phyloP scores from a whole-genome alignment of 768 basidiomycete species.

The Suillus hirtellus region DNA sequence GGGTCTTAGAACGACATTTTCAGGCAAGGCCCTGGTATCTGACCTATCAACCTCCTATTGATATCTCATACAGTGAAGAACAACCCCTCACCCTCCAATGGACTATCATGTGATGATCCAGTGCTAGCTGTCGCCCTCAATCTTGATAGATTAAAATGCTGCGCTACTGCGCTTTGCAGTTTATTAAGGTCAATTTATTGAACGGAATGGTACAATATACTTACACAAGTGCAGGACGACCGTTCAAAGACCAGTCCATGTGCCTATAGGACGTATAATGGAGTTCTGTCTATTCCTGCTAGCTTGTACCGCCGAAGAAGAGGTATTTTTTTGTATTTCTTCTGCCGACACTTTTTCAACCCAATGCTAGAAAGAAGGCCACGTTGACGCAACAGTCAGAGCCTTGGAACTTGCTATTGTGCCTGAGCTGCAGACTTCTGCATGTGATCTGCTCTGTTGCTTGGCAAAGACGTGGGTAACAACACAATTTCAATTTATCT shows the following conservation, averaged over 20 bases:
- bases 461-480: constrained; percentile 49
- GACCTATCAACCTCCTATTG: not conserved
- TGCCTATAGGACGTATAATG: constrained; percentile 67
- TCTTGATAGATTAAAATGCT: constrained; percentile 60
- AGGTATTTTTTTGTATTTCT: constrained; percentile 38
- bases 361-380: constrained; percentile 30
- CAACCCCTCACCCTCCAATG: constrained; percentile 15
- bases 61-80: constrained; percentile 17
- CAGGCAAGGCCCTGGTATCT: constrained; percentile 15
- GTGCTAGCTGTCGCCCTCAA: constrained; percentile 52
- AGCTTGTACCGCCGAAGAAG: constrained; percentile 47
- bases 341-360: constrained; percentile 6
- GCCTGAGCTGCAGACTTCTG: constrained; percentile 45
- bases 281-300: constrained; percentile 54
- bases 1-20: constrained; percentile 61
- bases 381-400: constrained; percentile 51
- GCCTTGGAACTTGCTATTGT: constrained; percentile 51
- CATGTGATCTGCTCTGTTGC: constrained; percentile 44
- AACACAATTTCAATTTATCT: not conserved
- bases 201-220: constrained; percentile 5
- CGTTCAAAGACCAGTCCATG: constrained; percentile 59
- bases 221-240: constrained; percentile 42
- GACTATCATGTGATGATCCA: constrained; percentile 43
- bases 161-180: constrained; percentile 49
- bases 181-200: constrained; percentile 50